Evolutionary conservation across 2,329 filamentous ascomycete genomes (phyloP).

Genomic region (Calonectria crousiana): DNA sequence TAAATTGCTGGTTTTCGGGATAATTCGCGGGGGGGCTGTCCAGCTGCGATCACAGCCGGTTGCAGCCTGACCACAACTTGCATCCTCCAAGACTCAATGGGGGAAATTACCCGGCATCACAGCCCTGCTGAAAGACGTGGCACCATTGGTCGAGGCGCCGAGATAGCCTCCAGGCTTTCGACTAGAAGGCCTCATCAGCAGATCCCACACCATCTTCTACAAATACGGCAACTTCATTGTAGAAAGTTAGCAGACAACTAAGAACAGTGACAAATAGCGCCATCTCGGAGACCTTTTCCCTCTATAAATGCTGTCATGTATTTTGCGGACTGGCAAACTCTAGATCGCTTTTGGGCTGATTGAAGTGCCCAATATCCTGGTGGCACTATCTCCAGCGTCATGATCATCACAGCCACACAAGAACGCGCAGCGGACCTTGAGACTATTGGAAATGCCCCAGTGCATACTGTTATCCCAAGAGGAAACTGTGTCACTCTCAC

Average conservation of each 20-base stretch:
- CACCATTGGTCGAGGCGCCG: neutral
- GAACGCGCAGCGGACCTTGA: too few species aligned
- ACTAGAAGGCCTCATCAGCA: neutral
- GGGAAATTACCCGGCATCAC: neutral
- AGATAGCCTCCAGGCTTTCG: neutral
- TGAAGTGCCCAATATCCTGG: neutral
- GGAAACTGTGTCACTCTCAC: neutral
- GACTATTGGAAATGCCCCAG: neutral
- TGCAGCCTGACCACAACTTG: neutral
- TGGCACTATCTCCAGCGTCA: neutral
- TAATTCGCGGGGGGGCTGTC: neutral
- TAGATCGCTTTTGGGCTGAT: neutral
- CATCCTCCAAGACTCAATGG: neutral
- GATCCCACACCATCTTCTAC: neutral
- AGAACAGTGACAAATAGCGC: neutral
- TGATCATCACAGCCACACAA: neutral
- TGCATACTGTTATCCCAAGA: neutral
- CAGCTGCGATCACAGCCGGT: neutral
- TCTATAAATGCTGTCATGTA: neutral
- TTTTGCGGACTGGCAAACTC: neutral
- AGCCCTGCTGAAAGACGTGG: neutral
- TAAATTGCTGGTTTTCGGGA: neutral
- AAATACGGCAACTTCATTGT: neutral
- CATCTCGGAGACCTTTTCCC: neutral
- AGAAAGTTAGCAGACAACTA: neutral